Percentiles rank a stretch among this genome's conserved stretches.
Conservation (phyloP, 208 protist genomes). For the Trypanosoma rangeli region DNA sequence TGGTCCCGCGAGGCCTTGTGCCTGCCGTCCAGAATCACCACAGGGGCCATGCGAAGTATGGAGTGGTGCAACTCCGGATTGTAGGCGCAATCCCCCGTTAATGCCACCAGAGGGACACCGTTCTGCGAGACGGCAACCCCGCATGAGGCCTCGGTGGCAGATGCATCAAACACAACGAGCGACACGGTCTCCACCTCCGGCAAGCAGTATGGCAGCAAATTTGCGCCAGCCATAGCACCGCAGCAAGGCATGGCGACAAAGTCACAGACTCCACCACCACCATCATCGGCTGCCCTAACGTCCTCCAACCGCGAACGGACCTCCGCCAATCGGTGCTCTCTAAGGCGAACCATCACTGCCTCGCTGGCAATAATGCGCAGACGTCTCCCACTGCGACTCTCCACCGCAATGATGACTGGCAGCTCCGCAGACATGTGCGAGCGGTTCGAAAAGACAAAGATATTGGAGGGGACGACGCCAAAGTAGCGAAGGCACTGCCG, state of each 20-base stretch:
- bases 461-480: slow-evolving; percentile 29
- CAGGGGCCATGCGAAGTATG: slow-evolving; percentile 27
- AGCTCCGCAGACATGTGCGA: slow-evolving; percentile 37
- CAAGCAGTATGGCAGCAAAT: slow-evolving; percentile 10
- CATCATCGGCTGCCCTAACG: background rate
- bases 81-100: slow-evolving; percentile 35
- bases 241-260: slow-evolving; percentile 17
- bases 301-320: slow-evolving; percentile 18
- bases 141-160: slow-evolving; percentile 24
- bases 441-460: slow-evolving; percentile 33
- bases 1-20: slow-evolving; percentile 24
- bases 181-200: slow-evolving; percentile 10
- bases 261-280: slow-evolving; percentile 16
- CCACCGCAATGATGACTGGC: slow-evolving; percentile 32
- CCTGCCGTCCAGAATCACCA: slow-evolving; percentile 32
- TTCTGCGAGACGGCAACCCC: slow-evolving; percentile 25
- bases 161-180: slow-evolving; percentile 18
- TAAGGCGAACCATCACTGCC: slow-evolving; percentile 21
- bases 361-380: slow-evolving; percentile 21
- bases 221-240: background rate
- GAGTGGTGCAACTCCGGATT: slow-evolving; percentile 12
- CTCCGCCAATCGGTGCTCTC: slow-evolving; percentile 27
- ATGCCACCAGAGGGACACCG: slow-evolving; percentile 16
- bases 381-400: slow-evolving; percentile 19
- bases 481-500: slow-evolving; percentile 37